These are phyloP conservation scores for Candida ascalaphidarum DNA, from an alignment of 805 yeast species.

Conservation along the genomic window DNA sequence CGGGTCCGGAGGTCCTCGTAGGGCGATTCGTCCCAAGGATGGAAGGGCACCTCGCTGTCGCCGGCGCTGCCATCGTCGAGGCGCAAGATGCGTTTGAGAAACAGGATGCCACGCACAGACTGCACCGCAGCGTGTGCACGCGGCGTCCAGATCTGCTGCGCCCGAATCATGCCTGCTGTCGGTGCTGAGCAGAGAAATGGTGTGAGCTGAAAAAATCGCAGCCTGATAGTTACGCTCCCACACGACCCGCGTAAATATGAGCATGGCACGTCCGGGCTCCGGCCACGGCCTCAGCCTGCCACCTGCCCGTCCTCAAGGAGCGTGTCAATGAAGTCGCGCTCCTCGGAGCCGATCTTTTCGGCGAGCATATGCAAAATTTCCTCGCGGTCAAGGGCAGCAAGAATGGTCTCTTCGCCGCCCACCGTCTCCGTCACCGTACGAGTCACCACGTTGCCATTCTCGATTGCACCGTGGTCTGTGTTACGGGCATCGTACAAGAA, in stretches of 20 bases:
- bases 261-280: not conserved
- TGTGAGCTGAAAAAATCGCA: no score
- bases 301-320: not conserved
- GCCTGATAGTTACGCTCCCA: no score
- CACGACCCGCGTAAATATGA: no score
- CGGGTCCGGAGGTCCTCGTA: conserved; percentile 79
- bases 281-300: not conserved
- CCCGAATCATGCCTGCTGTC: not conserved
- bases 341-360: conserved; percentile 1
- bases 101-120: no score
- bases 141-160: conserved; percentile 1
- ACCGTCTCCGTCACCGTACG: no score
- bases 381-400: no score
- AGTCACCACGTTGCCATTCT: no score
- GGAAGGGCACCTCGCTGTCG: conserved; percentile 21
- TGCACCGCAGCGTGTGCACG: conserved; percentile 3
- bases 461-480: no score
- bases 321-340: not conserved
- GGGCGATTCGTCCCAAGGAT: conserved; percentile 91
- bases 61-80: conserved; percentile 20
- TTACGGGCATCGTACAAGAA: conserved; percentile 3
- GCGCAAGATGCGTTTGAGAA: conserved; percentile 28
- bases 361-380: not conserved
- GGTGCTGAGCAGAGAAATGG: not conserved
- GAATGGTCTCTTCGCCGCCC: no score